These are phyloP conservation scores for Plantago lanceolata DNA, from an alignment of 305 asterid genomes.

Conservation along the genomic window DNA sequence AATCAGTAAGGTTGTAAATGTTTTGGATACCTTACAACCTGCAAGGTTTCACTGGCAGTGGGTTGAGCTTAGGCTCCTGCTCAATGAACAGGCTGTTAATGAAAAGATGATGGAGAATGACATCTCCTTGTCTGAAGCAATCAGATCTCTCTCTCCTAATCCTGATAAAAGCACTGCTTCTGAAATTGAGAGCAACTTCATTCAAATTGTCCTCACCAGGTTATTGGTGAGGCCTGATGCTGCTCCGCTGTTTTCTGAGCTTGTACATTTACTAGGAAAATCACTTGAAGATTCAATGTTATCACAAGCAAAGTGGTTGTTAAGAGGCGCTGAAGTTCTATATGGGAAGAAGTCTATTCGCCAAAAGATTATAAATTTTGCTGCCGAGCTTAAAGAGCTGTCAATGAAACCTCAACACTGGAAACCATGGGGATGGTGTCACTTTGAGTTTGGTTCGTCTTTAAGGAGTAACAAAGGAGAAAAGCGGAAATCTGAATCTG, in stretches of 20 bases:
- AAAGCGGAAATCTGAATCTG: conserved; percentile 58
- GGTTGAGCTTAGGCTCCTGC: conserved; percentile 90
- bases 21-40: conserved; percentile 88
- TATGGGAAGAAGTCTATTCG: conserved; percentile 88
- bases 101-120: conserved; percentile 74
- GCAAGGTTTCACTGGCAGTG: conserved; percentile 99
- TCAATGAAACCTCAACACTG: conserved; percentile 67
- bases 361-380: conserved; percentile 79
- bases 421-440: conserved; percentile 99
- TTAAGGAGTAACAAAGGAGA: conserved; percentile 40
- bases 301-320: conserved; percentile 92
- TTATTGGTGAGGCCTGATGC: conserved; percentile 97
- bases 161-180: conserved; percentile 64
- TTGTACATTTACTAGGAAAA: conserved; percentile 83
- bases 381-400: conserved; percentile 69
- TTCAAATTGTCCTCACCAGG: conserved; percentile 82
- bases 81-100: conserved; percentile 83
- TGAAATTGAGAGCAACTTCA: conserved; percentile 84
- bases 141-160: conserved; percentile 73
- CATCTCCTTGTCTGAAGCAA: conserved; percentile 66
- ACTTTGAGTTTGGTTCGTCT: conserved; percentile 34
- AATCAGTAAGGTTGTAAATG: conserved; percentile 63
- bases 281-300: conserved; percentile 94
- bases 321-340: conserved; percentile 86
- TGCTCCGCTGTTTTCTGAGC: conserved; percentile 90